A percentile compares a stretch with the other conserved stretches of the same genome.
These are phyloP conservation scores for Lepidium aucheri DNA, from an alignment of 345 rosid species.

Conservation along the genomic window DNA sequence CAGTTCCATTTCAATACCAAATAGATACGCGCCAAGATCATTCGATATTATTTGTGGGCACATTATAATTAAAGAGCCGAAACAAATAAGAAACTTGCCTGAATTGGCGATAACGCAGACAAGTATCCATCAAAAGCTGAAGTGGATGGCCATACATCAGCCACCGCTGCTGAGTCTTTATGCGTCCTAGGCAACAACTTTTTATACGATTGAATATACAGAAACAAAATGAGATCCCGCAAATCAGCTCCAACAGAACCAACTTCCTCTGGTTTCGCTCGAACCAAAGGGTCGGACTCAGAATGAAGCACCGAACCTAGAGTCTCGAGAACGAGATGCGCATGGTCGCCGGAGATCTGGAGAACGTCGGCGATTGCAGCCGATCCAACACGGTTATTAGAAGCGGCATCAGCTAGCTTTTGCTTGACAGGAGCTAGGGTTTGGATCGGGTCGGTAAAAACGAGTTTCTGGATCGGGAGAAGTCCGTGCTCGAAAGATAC, in stretches of 20 bases:
- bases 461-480: slow-evolving; percentile 86
- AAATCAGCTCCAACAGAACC: slow-evolving; percentile 75
- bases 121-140: slow-evolving; percentile 96
- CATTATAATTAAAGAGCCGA: not conserved
- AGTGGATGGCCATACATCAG: slow-evolving; percentile 99
- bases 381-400: slow-evolving; percentile 49
- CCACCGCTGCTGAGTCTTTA: slow-evolving; percentile 88
- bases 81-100: slow-evolving; percentile 38
- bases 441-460: slow-evolving; percentile 78
- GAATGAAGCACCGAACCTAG: slow-evolving; percentile 81
- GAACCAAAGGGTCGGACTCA: slow-evolving; percentile 65
- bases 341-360: slow-evolving; percentile 87
- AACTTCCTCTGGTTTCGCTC: slow-evolving; percentile 41
- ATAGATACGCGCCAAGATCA: not conserved
- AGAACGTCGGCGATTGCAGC: slow-evolving; percentile 63
- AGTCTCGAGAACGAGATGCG: slow-evolving; percentile 76
- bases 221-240: slow-evolving; percentile 71
- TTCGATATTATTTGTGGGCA: not conserved
- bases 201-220: slow-evolving; percentile 94
- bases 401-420: slow-evolving; percentile 36
- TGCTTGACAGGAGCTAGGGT: slow-evolving; percentile 62
- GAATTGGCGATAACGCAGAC: slow-evolving; percentile 95
- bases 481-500: slow-evolving; percentile 97
- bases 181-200: slow-evolving; percentile 82
- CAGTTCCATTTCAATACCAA: not conserved